A percentile compares a stretch with the other conserved stretches of the same genome.
phyloP scores from a whole-genome alignment of 1,284 basidiomycete genomes.

The Irpex sp. region DNA sequence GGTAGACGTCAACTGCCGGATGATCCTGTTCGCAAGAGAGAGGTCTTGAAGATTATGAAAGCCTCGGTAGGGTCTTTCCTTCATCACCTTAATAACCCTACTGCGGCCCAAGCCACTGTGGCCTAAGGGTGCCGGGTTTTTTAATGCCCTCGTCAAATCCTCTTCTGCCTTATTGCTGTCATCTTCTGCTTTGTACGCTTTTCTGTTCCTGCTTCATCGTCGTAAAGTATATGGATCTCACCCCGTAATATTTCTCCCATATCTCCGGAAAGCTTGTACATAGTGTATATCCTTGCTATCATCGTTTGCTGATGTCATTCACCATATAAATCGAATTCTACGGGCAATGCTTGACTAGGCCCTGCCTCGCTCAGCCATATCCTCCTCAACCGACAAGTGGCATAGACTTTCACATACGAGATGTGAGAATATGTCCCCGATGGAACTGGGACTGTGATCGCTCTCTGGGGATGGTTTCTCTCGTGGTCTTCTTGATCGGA shows the following conservation, averaged over 20 bases:
- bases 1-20: constrained; percentile 49
- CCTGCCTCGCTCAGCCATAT: constrained; percentile 73
- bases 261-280: too few species aligned
- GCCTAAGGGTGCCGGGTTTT: too few species aligned
- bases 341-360: constrained; percentile 52
- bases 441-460: constrained; percentile 36
- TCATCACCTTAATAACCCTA: neutral
- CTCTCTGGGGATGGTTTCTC: neutral
- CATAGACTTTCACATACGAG: constrained; percentile 74
- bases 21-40: constrained; percentile 46
- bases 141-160: too few species aligned
- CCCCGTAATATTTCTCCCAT: too few species aligned
- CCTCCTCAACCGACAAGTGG: constrained; percentile 74
- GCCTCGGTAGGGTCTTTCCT: constrained; percentile 34
- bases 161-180: neutral
- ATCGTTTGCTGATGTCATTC: too few species aligned
- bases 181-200: too few species aligned
- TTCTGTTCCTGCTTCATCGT: too few species aligned
- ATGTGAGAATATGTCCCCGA: constrained; percentile 60
- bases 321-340: constrained; percentile 64
- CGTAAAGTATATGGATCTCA: too few species aligned
- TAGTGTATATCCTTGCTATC: too few species aligned
- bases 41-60: constrained; percentile 55
- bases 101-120: neutral
- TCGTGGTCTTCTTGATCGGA: constrained; percentile 17